Base-by-base conservation (phyloP, 2,329 filamentous ascomycete genomes). In the Coniella lustricola region DNA sequence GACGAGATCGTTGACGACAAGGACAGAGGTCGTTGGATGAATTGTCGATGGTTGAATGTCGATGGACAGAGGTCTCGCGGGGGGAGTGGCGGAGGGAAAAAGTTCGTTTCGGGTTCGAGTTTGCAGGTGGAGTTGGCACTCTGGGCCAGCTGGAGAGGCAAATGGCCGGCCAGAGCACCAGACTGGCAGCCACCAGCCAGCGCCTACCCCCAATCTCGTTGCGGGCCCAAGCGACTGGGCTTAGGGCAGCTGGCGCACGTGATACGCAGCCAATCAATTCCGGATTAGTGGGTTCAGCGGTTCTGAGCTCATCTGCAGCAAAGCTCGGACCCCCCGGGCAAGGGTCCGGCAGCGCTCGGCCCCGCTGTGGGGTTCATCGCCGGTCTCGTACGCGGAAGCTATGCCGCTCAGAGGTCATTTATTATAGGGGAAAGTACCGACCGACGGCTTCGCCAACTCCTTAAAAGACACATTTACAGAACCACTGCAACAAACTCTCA, bases 1-100 rank as follows among this genome's bases (percentile, higher is more conserved):
- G 70, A 69, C 69, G 66, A 74, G 75, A 76, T 76, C 73, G 75
- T 65, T 64, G 67, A 57, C 52, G 55, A 62, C 60, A 60, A 62
- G 55, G 62, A 67, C 73, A 74, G 74, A 48, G 43, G 44, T 42
- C 38, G 42, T 46, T 44, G 45, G 10, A 40, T 40, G 46, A 21
- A 46, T 52, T 43, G 49, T 52, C 46, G 46, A 52, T 52, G 52
- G 36, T 33, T 46, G 49, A 42, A 41, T 31, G 47, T 50, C 48
- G 35, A 48, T 25, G 39, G 41, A 46, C 45, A 41, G 37, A 53
- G 50, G 51, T 53, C 51, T 53, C 51, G 51, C 51, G 42, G 44
- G 42, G 44, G 43, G 51, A 44, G 36, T 49, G 40, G 47, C 40
- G 40, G 51, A 47, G 48, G 67, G 67, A 67, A 73, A 73, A 74